Percentiles rank a stretch among this genome's conserved stretches.
These are phyloP conservation scores for Radiomyces spectabilis DNA, from an alignment of 192 early-diverging fungal species.

Conservation along the genomic window DNA sequence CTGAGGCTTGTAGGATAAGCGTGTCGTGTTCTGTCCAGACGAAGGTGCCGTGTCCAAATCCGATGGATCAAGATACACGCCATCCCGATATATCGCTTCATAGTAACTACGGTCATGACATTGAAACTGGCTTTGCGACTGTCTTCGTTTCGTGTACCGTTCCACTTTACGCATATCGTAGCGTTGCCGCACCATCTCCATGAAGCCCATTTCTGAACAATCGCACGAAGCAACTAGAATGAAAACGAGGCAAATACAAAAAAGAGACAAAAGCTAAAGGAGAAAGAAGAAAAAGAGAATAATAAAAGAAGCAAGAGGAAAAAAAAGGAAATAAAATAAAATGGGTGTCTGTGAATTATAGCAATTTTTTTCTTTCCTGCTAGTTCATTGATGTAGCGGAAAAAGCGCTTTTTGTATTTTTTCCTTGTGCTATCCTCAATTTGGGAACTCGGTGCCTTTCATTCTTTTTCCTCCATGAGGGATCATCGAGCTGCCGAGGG, in stretches of 20 bases:
- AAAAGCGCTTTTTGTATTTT: neutral
- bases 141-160: constrained; percentile 25
- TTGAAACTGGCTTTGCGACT: constrained; percentile 19
- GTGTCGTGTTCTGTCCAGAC: neutral
- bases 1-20: neutral
- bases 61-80: constrained; percentile 9
- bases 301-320: neutral
- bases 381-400: constrained; percentile 3
- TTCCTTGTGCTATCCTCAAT: neutral
- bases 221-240: neutral
- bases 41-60: neutral
- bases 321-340: neutral
- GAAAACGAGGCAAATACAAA: neutral
- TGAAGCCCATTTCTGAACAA: constrained; percentile 26
- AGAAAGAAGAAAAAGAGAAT: neutral
- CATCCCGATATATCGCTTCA: constrained; percentile 14
- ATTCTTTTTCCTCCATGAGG: too few species aligned
- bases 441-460: too few species aligned
- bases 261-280: neutral
- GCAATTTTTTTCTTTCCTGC: constrained; percentile 7
- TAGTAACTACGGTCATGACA: constrained; percentile 16
- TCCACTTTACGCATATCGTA: constrained; percentile 15
- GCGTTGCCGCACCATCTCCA: constrained; percentile 8
- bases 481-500: too few species aligned
- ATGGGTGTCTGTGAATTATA: too few species aligned